Evolutionary conservation across 1,139 yeast species (phyloP).

Genomic region (Hyphopichia pseudoburtonii): DNA sequence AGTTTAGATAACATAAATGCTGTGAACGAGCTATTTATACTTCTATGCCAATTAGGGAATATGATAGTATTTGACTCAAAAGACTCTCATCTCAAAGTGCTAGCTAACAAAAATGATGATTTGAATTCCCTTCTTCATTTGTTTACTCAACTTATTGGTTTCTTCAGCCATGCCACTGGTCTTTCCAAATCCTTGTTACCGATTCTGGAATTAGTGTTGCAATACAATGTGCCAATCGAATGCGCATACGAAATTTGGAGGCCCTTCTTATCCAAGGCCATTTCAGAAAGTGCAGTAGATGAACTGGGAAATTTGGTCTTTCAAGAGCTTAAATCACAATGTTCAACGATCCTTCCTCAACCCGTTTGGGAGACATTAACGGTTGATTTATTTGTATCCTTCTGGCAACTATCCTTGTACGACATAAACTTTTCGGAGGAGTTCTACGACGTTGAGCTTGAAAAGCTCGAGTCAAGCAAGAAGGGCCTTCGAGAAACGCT

Average conservation of each 20-base stretch:
- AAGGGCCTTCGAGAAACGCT: conserved; percentile 34
- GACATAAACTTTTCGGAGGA: conserved; percentile 61
- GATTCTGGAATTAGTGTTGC: conserved; percentile 43
- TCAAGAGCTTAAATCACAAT: conserved; percentile 12
- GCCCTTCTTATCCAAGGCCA: conserved; percentile 29
- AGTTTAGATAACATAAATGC: conserved; percentile 47
- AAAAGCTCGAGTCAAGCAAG: conserved; percentile 34
- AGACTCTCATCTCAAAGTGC: conserved; percentile 62
- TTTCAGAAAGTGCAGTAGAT: conserved; percentile 16
- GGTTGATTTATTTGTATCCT: conserved; percentile 52
- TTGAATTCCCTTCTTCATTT: conserved; percentile 63
- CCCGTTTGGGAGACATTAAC: conserved; percentile 36
- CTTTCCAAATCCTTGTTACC: conserved; percentile 43
- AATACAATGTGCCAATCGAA: conserved; percentile 54
- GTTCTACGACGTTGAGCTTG: conserved; percentile 52
- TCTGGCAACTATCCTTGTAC: conserved; percentile 77
- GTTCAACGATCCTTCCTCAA: conserved; percentile 7
- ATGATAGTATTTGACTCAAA: conserved; percentile 43
- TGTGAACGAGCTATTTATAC: conserved; percentile 62
- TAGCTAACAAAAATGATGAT: conserved; percentile 74
- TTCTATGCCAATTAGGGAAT: conserved; percentile 55
- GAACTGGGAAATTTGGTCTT: conserved; percentile 11
- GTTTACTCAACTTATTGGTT: conserved; percentile 57
- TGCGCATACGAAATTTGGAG: conserved; percentile 89
- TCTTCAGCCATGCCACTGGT: conserved; percentile 40